Conservation (phyloP, 208 protist genomes). For the Strigomonas culicis region DNA sequence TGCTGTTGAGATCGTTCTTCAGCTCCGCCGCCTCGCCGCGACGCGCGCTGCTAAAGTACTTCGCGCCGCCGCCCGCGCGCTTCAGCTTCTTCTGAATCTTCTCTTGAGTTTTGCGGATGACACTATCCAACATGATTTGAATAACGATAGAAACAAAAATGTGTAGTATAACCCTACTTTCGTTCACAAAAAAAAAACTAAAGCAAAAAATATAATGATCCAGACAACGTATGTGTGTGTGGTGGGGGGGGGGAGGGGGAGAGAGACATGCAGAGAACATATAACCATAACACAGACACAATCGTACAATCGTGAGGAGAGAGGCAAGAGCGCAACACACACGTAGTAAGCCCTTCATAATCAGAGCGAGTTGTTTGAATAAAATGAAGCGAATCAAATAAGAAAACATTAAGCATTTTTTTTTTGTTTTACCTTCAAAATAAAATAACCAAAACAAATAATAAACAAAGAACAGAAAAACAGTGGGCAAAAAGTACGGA, state of each 20-base stretch:
- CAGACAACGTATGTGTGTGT: conserved; percentile 1
- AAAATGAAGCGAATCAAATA: conserved; percentile 5
- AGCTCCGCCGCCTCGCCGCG: conserved; percentile 92
- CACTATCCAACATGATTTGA: conserved; percentile 1
- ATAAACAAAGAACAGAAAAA: conserved; percentile 2
- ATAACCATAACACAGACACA: too few relatives aligned
- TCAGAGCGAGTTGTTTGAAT: not conserved
- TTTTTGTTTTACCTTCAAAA: conserved; percentile 5
- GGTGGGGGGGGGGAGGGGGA: not conserved
- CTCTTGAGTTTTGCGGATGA: conserved; percentile 69
- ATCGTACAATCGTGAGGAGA: too few relatives aligned
- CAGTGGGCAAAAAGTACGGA: not conserved
- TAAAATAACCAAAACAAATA: not conserved
- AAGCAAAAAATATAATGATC: conserved; percentile 14
- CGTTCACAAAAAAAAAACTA: conserved; percentile 7
- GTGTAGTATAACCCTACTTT: not conserved
- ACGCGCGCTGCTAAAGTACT: conserved; percentile 77
- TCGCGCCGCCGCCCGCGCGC: conserved; percentile 27
- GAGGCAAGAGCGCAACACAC: too few relatives aligned
- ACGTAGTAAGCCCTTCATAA: too few relatives aligned
- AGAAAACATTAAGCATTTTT: conserved; percentile 10
- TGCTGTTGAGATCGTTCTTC: conserved; percentile 89
- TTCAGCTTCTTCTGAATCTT: conserved; percentile 71
- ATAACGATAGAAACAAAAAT: conserved; percentile 1
- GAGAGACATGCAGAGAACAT: too few relatives aligned